Percentiles rank a stretch among this genome's conserved stretches.
phyloP scores from a whole-genome alignment of 768 basidiomycete genomes.

The Pleurotus platypus region DNA sequence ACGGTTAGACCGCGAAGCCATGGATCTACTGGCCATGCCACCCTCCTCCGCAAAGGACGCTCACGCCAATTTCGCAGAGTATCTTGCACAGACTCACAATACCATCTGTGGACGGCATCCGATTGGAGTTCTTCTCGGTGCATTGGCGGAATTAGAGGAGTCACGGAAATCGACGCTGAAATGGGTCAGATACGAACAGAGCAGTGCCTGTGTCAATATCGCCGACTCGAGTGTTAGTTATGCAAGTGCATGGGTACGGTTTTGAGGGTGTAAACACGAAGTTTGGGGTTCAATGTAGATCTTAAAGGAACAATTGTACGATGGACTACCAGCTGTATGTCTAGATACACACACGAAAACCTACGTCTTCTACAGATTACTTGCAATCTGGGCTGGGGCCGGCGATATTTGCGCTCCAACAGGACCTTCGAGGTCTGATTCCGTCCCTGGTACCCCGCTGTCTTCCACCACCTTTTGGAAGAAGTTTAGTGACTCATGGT shows the following conservation, averaged over 20 bases:
- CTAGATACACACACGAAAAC: not conserved
- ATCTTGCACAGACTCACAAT: constrained; percentile 76
- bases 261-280: constrained; percentile 30
- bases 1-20: constrained; percentile 83
- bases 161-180: constrained; percentile 41
- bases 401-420: constrained; percentile 45
- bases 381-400: constrained; percentile 17
- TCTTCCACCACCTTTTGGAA: constrained; percentile 61
- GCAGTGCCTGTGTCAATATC: constrained; percentile 64
- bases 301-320: not conserved
- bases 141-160: constrained; percentile 57
- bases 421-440: constrained; percentile 53
- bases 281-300: not conserved
- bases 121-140: constrained; percentile 87
- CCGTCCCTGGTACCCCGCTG: constrained; percentile 63
- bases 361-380: constrained; percentile 29
- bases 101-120: constrained; percentile 98
- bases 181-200: constrained; percentile 95
- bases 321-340: not conserved
- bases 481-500: not conserved
- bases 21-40: constrained; percentile 64
- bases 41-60: constrained; percentile 48
- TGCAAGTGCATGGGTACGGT: constrained; percentile 80
- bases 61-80: constrained; percentile 61
- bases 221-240: constrained; percentile 94